These are phyloP conservation scores for Phaseolus lunatus DNA, from an alignment of 306 rosid genomes.

Conservation along the genomic window DNA sequence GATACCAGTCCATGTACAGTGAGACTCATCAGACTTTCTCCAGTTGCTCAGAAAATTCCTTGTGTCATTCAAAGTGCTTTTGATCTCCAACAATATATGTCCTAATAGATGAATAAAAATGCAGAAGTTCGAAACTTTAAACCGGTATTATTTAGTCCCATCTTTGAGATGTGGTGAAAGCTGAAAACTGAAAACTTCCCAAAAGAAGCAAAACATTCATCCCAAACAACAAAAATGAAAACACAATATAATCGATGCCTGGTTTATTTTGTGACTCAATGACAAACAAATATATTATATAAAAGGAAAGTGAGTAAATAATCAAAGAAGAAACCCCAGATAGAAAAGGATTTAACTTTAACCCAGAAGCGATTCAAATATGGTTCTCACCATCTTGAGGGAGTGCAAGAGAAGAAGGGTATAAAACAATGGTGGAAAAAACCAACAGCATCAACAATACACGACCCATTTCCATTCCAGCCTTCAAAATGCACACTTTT, in stretches of 20 bases:
- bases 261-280: background rate
- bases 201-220: background rate
- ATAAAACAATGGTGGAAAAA: constrained; percentile 47
- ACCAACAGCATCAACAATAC: constrained; percentile 51
- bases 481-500: constrained; percentile 32
- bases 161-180: background rate
- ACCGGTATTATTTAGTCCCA: background rate
- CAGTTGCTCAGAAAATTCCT: constrained; percentile 72
- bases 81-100: constrained; percentile 78
- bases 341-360: background rate
- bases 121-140: constrained; percentile 35
- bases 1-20: constrained; percentile 95
- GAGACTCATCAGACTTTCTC: constrained; percentile 72
- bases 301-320: background rate
- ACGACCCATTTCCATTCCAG: constrained; percentile 55
- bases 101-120: constrained; percentile 57
- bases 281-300: background rate
- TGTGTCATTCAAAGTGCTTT: constrained; percentile 75
- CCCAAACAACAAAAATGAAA: background rate
- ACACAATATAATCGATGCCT: background rate
- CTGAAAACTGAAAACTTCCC: background rate
- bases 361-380: constrained; percentile 2
- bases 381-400: constrained; percentile 72
- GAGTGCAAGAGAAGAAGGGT: constrained; percentile 67
- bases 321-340: background rate